Base-by-base conservation (phyloP, 345 rosid genomes). In the Lenwebbia sp. region DNA sequence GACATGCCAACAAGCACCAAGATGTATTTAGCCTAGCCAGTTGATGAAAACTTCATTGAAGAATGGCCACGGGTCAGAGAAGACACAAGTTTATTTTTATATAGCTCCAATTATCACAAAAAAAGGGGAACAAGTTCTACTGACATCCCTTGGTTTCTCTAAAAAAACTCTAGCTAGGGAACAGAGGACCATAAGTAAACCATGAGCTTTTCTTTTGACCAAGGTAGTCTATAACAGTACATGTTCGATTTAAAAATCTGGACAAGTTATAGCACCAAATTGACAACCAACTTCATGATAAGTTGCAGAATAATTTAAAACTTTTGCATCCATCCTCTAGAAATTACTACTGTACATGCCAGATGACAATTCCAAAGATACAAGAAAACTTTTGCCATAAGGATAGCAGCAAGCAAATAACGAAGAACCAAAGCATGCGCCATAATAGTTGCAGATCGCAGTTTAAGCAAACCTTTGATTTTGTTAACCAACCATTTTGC, bases 401-500 rank as follows among this genome's bases (percentile, higher is more conserved):
- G 55, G 7, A 62, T 10, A 40, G 41, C 40, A 37, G 19, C 84
- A 56, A 37, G 54, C 60, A 84, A 84, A 21, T 23, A 56, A 76
- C 52, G 60, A 51, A 82, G 52, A 70, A 75, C 37, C 53, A 52
- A 84, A 83, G 86, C 49, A 30, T 33, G n/a, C 15, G n/a, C 40
- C 49, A 0, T 21, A 55, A 22, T 23, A 84, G 75, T 19, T 19
- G 81, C 47, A 37, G 47, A 70, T 19, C 6, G 25, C 30, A 75
- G 28, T 33, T 37, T 70, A 37, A 84, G 62, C 88, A 17, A 84
- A 95, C 99, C 99, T 97, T 96, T 97, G 85, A 97, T 74, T 90
- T 95, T 97, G 91, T 93, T 96, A 78, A 96, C 99, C 90, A 95
- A 85, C 98, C 98, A 96, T 87, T 94, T 97, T 60, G 99, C 91